These are phyloP conservation scores for Keithomyces neogunnii DNA, from an alignment of 2,329 filamentous ascomycete genomes.

Conservation along the genomic window DNA sequence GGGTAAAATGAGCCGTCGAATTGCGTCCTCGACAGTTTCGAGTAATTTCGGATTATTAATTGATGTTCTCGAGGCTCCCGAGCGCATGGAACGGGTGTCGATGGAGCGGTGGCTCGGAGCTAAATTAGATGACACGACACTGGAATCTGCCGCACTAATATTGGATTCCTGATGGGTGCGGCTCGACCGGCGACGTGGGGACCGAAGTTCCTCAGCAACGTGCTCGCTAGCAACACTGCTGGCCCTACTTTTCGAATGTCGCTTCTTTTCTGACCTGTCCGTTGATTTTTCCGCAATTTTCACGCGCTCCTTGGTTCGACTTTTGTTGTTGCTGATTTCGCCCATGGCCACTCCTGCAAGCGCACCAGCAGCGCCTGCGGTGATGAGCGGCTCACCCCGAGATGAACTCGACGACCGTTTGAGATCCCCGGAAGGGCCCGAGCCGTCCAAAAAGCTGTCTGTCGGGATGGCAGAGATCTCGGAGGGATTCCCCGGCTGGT, in stretches of 20 bases:
- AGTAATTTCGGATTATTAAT: slow-evolving; percentile 89
- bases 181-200: slow-evolving; percentile 41
- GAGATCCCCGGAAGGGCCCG: slow-evolving; percentile 33
- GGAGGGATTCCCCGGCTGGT: slow-evolving; percentile 59
- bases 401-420: slow-evolving; percentile 35
- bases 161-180: slow-evolving; percentile 43
- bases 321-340: slow-evolving; percentile 35
- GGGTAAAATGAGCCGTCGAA: slow-evolving; percentile 79
- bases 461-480: slow-evolving; percentile 74
- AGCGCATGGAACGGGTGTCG: slow-evolving; percentile 45
- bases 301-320: slow-evolving; percentile 34
- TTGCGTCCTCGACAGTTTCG: slow-evolving; percentile 88
- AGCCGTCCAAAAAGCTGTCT: slow-evolving; percentile 54
- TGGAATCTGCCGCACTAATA: slow-evolving; percentile 46
- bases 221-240: slow-evolving; percentile 40
- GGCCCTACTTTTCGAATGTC: slow-evolving; percentile 38
- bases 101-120: slow-evolving; percentile 47
- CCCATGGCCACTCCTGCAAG: slow-evolving; percentile 31
- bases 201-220: slow-evolving; percentile 35
- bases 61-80: slow-evolving; percentile 54
- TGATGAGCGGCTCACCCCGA: slow-evolving; percentile 28
- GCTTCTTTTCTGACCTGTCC: slow-evolving; percentile 42
- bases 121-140: slow-evolving; percentile 43
- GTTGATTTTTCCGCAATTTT: slow-evolving; percentile 31
- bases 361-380: slow-evolving; percentile 25